A percentile compares a stretch with the other conserved stretches of the same genome.
phyloP scores from a whole-genome alignment of 495 filamentous ascomycete genomes.

The Darksidea phi region DNA sequence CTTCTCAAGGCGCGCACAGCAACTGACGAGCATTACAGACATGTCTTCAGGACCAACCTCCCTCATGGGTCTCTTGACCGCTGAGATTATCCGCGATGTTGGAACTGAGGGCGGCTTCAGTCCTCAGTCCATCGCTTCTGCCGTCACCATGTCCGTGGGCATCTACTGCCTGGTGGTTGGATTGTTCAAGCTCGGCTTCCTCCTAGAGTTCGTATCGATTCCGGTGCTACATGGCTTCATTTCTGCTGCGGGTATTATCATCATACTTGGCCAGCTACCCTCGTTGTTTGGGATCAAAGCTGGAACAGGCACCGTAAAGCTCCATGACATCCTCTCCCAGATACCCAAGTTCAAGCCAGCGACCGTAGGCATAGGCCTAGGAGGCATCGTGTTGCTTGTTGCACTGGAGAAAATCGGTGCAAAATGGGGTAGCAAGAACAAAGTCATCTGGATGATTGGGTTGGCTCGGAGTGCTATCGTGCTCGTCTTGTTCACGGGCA shows the following conservation, averaged over 20 bases:
- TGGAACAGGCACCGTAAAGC: conserved; percentile 43
- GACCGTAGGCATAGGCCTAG: conserved; percentile 51
- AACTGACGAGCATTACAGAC: conserved; percentile 39
- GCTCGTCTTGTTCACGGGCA: conserved; percentile 87
- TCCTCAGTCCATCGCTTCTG: conserved; percentile 49
- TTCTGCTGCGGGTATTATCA: conserved; percentile 92
- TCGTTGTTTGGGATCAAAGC: conserved; percentile 39
- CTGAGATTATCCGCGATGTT: conserved; percentile 49
- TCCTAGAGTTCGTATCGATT: conserved; percentile 92
- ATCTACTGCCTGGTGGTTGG: conserved; percentile 53
- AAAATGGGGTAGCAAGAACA: conserved; percentile 44
- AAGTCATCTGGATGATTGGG: conserved; percentile 69
- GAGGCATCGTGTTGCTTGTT: conserved; percentile 47
- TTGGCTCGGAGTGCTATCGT: conserved; percentile 90
- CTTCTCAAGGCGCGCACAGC: background rate
- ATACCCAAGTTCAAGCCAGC: conserved; percentile 46
- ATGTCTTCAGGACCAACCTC: conserved; percentile 54
- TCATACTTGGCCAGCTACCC: conserved; percentile 69
- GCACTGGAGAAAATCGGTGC: conserved; percentile 49
- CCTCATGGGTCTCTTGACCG: conserved; percentile 52
- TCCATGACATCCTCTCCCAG: conserved; percentile 48
- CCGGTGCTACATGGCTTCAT: conserved; percentile 93
- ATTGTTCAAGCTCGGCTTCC: conserved; percentile 75
- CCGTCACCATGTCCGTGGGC: conserved; percentile 53
- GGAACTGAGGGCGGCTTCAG: conserved; percentile 41